Evolutionary conservation across 106 monocot species (phyloP).

Genomic region (Agapanthus africanus): DNA sequence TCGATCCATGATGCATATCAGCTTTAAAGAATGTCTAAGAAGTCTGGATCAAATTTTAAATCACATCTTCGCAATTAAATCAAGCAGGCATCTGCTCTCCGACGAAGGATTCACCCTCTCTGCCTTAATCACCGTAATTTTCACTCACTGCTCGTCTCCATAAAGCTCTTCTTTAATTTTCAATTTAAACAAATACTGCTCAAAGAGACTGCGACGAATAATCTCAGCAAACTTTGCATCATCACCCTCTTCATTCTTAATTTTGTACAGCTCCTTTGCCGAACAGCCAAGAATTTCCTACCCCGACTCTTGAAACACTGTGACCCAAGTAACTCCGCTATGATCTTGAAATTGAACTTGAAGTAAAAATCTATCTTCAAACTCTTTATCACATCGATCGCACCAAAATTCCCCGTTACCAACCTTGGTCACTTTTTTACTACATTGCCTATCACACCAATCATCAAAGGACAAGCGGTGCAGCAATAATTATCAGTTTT

Average conservation of each 20-base stretch:
- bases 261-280: constrained; percentile 57
- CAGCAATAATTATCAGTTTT: constrained; percentile 83
- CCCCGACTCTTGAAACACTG: constrained; percentile 89
- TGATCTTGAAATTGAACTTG: constrained; percentile 94
- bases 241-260: constrained; percentile 60
- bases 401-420: constrained; percentile 63
- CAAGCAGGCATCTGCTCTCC: constrained; percentile 67
- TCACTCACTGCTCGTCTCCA: constrained; percentile 78
- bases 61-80: constrained; percentile 37
- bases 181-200: constrained; percentile 63
- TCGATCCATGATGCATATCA: no score
- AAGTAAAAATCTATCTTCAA: constrained; percentile 84
- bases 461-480: constrained; percentile 70
- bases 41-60: no score
- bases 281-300: constrained; percentile 74
- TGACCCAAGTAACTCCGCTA: constrained; percentile 71
- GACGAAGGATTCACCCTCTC: constrained; percentile 67
- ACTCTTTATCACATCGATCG: constrained; percentile 66
- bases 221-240: constrained; percentile 56
- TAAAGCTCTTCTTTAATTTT: constrained; percentile 88
- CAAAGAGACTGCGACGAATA: constrained; percentile 46
- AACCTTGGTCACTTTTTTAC: constrained; percentile 62
- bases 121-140: constrained; percentile 63
- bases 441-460: constrained; percentile 79
- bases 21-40: no score